Conservation (phyloP, 768 basidiomycete species). For the Hericium erinaceus region DNA sequence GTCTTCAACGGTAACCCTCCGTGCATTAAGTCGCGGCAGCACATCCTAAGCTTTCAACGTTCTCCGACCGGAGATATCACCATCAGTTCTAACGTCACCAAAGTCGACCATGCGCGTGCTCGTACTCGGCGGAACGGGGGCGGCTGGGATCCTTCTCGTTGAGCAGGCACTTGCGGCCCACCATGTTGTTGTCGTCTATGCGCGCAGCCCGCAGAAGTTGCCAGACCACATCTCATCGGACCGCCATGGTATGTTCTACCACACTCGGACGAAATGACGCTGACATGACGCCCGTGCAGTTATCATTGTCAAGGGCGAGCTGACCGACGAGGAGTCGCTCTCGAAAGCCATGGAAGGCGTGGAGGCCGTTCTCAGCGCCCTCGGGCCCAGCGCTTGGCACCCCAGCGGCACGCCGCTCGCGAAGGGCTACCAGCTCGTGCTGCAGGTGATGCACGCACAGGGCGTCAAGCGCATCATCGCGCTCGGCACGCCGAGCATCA, state of each 20-base stretch:
- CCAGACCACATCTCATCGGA: conserved; percentile 39
- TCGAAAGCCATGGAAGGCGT: conserved; percentile 45
- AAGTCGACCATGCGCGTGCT: conserved; percentile 18
- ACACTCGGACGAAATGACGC: not conserved
- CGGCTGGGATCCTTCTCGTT: conserved; percentile 46
- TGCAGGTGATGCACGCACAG: conserved; percentile 46
- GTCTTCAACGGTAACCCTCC: no score
- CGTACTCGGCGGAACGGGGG: conserved; percentile 65
- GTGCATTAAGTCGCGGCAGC: no score
- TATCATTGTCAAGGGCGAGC: conserved; percentile 43
- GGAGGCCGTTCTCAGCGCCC: conserved; percentile 55
- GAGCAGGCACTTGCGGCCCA: conserved; percentile 39
- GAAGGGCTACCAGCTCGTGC: conserved; percentile 43
- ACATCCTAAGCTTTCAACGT: no score
- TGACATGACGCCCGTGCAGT: conserved; percentile 16
- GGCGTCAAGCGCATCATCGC: conserved; percentile 50
- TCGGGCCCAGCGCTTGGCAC: conserved; percentile 42
- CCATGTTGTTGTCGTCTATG: conserved; percentile 49
- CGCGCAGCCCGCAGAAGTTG: conserved; percentile 55
- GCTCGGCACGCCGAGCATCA: conserved; percentile 59
- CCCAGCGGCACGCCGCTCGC: conserved; percentile 50
- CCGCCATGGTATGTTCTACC: conserved; percentile 17
- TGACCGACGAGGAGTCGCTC: conserved; percentile 42
- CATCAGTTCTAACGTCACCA: no score
- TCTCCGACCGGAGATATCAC: no score